Conservation (phyloP, 2,329 filamentous ascomycete species). For the Juglanconis oblonga region DNA sequence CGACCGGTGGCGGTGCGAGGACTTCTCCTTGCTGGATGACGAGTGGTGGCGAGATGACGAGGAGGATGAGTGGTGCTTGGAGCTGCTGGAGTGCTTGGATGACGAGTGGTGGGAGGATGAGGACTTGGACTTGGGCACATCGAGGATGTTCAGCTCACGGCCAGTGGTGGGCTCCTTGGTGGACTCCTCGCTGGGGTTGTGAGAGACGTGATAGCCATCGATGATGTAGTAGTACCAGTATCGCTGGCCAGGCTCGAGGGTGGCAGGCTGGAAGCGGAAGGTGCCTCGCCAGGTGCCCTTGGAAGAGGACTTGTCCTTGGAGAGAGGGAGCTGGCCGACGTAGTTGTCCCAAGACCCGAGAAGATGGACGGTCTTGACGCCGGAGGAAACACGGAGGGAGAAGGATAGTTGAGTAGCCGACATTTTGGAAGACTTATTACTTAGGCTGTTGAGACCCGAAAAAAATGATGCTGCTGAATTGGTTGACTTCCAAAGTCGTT, state of each 20-base stretch:
- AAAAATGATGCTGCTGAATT: conserved; percentile 31
- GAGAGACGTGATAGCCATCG: conserved; percentile 95
- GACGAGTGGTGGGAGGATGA: conserved; percentile 38
- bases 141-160: conserved; percentile 95
- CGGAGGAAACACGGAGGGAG: conserved; percentile 89
- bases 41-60: conserved; percentile 40
- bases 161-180: conserved; percentile 95
- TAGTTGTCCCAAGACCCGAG: conserved; percentile 99
- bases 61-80: conserved; percentile 37
- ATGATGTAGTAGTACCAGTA: conserved; percentile 99
- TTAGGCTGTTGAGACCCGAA: conserved; percentile 25
- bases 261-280: conserved; percentile 88
- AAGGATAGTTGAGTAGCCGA: conserved; percentile 92
- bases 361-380: conserved; percentile 96
- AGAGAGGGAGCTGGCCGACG: conserved; percentile 87
- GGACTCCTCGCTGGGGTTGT: conserved; percentile 87
- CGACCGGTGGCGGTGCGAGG: conserved; percentile 37
- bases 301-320: conserved; percentile 77
- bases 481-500: conserved; percentile 28
- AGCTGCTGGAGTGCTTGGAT: conserved; percentile 45
- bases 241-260: conserved; percentile 81
- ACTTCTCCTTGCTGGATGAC: conserved; percentile 29
- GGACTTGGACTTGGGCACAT: conserved; percentile 67
- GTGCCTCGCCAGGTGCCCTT: conserved; percentile 96
- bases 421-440: conserved; percentile 57